Base-by-base conservation (phyloP, 2,329 filamentous ascomycete species). In the Curvularia lunata region DNA sequence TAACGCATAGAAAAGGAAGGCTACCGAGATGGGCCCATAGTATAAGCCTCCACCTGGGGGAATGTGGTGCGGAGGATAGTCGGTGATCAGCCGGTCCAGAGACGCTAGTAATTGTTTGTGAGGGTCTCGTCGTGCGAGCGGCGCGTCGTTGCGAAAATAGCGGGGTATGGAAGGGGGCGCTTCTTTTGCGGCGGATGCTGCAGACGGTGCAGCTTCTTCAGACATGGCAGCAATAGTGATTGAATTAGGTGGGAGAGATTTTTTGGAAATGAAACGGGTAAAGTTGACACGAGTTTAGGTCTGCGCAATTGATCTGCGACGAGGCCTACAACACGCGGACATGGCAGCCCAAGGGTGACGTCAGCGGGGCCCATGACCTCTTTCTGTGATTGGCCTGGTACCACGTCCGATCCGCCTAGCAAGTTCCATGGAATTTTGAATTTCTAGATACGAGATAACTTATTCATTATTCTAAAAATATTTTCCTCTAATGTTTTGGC, bases 71-170 rank as follows among this genome's bases (percentile, higher is more conserved):
- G 81, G 81, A 43, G 81, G 81, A 63, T 81, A 70, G 10, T 81
- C 75, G 48, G 74, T 80, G 43, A 83, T 77, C 38, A 83, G 75
- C 56, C 81, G 80, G 30, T 77, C 78, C 49, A 83, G 74, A 16
- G 80, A 83, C 53, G 81, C 80, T 64, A 82, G 73, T 61, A 83
- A 74, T 67, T 83, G 81, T 58, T 82, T 82, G 71, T 80, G 76
- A 53, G 81, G 77, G 61, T 83, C 81, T 72, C 77, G 67, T 60
- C 68, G 63, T 45, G 70, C 64, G 34, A 75, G 63, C 37, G 71
- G 62, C 38, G 74, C 72, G 64, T 78, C 75, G 59, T 79, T 78
- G n/a, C 72, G 71, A 58, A 79, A 78, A 62, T 78, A 78, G 63
- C 77, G 77, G 57, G 77, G 76, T 61, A 75, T 74, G 28, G 70